These are phyloP conservation scores for Beauveria varroae DNA, from an alignment of 2,329 filamentous ascomycete genomes.

Conservation along the genomic window DNA sequence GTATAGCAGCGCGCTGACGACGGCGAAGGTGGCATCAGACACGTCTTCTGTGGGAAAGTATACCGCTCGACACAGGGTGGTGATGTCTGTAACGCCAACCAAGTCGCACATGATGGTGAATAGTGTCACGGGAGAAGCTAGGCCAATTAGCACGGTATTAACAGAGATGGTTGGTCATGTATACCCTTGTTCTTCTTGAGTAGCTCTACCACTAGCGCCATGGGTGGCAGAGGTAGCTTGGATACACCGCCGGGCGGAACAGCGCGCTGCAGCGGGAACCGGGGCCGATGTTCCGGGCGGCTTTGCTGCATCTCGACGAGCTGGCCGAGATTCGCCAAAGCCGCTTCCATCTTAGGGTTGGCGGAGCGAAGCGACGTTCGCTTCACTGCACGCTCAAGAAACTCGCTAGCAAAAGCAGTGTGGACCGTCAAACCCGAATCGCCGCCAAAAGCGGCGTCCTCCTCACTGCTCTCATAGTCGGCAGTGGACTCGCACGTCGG, in stretches of 20 bases:
- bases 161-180: not conserved
- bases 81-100: slow-evolving; percentile 41
- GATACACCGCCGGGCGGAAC: slow-evolving; percentile 38
- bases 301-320: slow-evolving; percentile 44
- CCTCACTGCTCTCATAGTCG: slow-evolving; percentile 31
- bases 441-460: slow-evolving; percentile 36
- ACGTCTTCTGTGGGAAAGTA: slow-evolving; percentile 47
- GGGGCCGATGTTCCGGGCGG: slow-evolving; percentile 32
- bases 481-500: slow-evolving; percentile 23
- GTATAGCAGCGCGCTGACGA: slow-evolving; percentile 41
- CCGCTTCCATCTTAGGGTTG: slow-evolving; percentile 45
- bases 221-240: slow-evolving; percentile 49
- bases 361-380: slow-evolving; percentile 37
- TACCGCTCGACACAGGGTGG: slow-evolving; percentile 39
- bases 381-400: slow-evolving; percentile 45
- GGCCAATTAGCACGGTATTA: slow-evolving; percentile 2
- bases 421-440: slow-evolving; percentile 42
- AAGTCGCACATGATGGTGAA: slow-evolving; percentile 44
- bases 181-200: slow-evolving; percentile 42
- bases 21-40: slow-evolving; percentile 42
- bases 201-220: slow-evolving; percentile 39
- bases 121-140: slow-evolving; percentile 39
- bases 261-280: slow-evolving; percentile 38
- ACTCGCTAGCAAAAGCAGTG: slow-evolving; percentile 46
- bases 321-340: slow-evolving; percentile 42